Percentiles rank a stretch among this genome's conserved stretches.
Conservation (phyloP, 2,329 filamentous ascomycete genomes). For the Chrysoporthe puriensis region DNA sequence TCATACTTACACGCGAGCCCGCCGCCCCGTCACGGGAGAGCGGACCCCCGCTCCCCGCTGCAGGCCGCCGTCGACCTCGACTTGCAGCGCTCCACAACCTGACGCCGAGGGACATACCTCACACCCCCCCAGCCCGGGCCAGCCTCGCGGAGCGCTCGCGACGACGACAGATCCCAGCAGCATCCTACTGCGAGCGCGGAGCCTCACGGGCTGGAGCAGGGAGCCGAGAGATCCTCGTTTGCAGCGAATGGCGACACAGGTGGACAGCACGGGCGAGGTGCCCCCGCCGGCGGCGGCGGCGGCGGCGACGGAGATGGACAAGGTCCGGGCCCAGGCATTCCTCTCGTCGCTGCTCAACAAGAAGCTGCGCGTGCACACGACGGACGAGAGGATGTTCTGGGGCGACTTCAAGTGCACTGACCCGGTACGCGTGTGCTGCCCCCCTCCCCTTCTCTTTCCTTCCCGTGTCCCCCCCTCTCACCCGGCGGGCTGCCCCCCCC, state of each 20-base stretch:
- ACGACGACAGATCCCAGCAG: background rate
- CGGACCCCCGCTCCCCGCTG: background rate
- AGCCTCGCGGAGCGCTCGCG: too few species aligned
- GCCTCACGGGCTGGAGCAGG: conserved; percentile 1
- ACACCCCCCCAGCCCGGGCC: background rate
- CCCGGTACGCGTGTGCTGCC: conserved; percentile 59
- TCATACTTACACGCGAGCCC: conserved; percentile 28
- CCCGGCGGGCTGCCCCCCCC: too few species aligned
- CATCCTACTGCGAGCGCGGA: background rate
- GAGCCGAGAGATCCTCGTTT: background rate
- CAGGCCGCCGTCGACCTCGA: background rate
- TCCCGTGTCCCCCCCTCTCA: conserved; percentile 9
- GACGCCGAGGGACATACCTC: background rate
- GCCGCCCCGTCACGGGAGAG: conserved; percentile 27
- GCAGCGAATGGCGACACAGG: background rate
- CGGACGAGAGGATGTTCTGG: conserved; percentile 85
- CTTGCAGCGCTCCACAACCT: background rate
- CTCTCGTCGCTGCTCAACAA: conserved; percentile 74
- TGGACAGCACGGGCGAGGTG: too few species aligned
- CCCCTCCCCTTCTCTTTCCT: conserved; percentile 4
- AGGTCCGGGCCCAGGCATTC: conserved; percentile 57
- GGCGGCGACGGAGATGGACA: conserved; percentile 42
- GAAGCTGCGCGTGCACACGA: conserved; percentile 77
- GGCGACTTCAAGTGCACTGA: conserved; percentile 95
- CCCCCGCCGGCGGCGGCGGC: too few species aligned